Conservation (phyloP, 2,329 filamentous ascomycete species). For the Alternaria consortialis region DNA sequence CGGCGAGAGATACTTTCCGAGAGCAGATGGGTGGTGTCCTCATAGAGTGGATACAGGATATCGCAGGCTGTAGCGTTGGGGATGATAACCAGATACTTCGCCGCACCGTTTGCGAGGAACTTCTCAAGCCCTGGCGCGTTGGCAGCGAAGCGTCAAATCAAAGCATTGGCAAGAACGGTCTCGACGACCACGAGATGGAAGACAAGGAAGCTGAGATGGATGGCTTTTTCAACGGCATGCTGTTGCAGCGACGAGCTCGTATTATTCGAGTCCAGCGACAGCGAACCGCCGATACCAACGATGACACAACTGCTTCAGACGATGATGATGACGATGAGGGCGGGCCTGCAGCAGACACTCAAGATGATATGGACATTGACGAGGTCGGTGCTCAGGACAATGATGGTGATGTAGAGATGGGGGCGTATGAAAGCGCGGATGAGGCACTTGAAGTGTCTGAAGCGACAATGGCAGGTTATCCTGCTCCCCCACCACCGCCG, state of each 20-base stretch:
- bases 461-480: slow-evolving; percentile 79
- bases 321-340: slow-evolving; percentile 60
- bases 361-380: slow-evolving; percentile 60
- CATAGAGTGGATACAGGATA: slow-evolving; percentile 94
- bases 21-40: slow-evolving; percentile 99
- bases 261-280: slow-evolving; percentile 37
- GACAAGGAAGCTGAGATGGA: slow-evolving; percentile 58
- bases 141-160: slow-evolving; percentile 86
- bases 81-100: slow-evolving; percentile 81
- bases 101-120: slow-evolving; percentile 86
- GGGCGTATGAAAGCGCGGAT: slow-evolving; percentile 59
- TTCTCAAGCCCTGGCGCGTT: slow-evolving; percentile 85
- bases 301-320: slow-evolving; percentile 53
- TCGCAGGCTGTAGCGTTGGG: slow-evolving; percentile 86
- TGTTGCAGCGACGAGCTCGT: slow-evolving; percentile 40
- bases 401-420: slow-evolving; percentile 61
- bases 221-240: slow-evolving; percentile 37
- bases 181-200: slow-evolving; percentile 80
- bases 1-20: slow-evolving; percentile 91
- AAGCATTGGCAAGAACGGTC: slow-evolving; percentile 77
- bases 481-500: slow-evolving; percentile 59
- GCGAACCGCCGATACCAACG: slow-evolving; percentile 54
- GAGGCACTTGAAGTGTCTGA: slow-evolving; percentile 78
- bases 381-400: slow-evolving; percentile 57
- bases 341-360: slow-evolving; percentile 50